Conservation (phyloP, 169 alveolate species). For the Plasmodium berghei region DNA sequence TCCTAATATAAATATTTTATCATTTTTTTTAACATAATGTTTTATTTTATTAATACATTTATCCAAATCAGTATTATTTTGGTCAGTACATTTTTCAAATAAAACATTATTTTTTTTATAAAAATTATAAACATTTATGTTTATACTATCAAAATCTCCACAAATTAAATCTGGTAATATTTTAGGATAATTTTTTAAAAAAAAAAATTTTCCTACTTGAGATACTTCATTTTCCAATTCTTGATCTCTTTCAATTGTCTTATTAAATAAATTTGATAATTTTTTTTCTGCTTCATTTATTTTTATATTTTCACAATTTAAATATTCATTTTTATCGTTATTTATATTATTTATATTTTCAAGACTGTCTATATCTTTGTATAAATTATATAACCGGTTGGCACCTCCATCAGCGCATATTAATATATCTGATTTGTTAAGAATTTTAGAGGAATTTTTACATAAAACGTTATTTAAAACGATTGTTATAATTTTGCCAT, state of each 20-base stretch:
- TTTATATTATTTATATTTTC: background rate
- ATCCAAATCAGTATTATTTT: conserved; percentile 58
- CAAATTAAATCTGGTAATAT: conserved; percentile 65
- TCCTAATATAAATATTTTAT: conserved; percentile 58
- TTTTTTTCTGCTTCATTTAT: background rate
- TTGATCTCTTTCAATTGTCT: background rate
- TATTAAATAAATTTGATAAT: conserved; percentile 11
- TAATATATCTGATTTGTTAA: conserved; percentile 47
- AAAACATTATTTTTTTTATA: conserved; percentile 45
- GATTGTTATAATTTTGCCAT: conserved; percentile 39
- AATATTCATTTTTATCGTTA: background rate
- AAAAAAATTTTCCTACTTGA: too few species aligned
- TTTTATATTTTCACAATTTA: background rate
- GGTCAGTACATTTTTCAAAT: conserved; percentile 46
- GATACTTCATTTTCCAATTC: too few species aligned
- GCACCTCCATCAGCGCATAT: conserved; percentile 78
- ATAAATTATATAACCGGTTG: conserved; percentile 39
- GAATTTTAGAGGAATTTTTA: conserved; percentile 24
- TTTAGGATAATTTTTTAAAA: conserved; percentile 4
- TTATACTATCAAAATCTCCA: conserved; percentile 76
- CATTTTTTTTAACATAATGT: conserved; percentile 20
- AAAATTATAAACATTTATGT: conserved; percentile 35
- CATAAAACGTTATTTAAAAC: conserved; percentile 43
- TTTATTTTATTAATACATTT: conserved; percentile 63
- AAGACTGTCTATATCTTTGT: conserved; percentile 4